These are phyloP conservation scores for Phytophthora sansomeana DNA, from an alignment of 352 stramenopile genomes.

Conservation along the genomic window DNA sequence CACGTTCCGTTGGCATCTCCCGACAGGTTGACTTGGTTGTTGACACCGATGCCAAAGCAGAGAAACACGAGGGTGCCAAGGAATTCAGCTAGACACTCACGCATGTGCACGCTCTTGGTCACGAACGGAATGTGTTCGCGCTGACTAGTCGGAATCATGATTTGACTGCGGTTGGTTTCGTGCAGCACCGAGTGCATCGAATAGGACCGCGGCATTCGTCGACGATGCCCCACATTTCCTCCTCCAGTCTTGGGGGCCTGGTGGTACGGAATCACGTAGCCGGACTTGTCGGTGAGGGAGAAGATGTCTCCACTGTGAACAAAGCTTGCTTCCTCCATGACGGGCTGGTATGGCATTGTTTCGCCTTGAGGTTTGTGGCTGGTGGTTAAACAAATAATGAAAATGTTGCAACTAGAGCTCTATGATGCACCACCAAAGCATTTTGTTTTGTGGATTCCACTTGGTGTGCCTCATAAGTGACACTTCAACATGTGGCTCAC, in stretches of 20 bases:
- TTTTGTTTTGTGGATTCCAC: slow-evolving; percentile 13
- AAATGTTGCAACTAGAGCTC: background rate
- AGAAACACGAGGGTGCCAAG: no score
- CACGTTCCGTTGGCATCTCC: no score
- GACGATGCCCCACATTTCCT: slow-evolving; percentile 11
- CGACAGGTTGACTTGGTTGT: slow-evolving; percentile 49
- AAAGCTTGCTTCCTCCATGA: slow-evolving; percentile 34
- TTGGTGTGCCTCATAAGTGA: slow-evolving; percentile 12
- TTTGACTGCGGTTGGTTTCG: slow-evolving; percentile 38
- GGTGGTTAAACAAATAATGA: slow-evolving; percentile 24
- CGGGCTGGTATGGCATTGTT: background rate
- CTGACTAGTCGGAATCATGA: slow-evolving; percentile 8
- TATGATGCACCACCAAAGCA: no score
- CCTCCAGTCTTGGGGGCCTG: slow-evolving; percentile 10
- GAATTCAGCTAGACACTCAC: no score
- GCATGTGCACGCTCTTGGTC: slow-evolving; percentile 42
- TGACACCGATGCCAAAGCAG: no score
- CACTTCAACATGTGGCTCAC: slow-evolving; percentile 25
- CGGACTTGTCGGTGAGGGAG: slow-evolving; percentile 40
- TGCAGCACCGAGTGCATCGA: slow-evolving; percentile 28
- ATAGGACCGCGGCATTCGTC: slow-evolving; percentile 22
- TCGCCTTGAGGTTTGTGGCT: no score
- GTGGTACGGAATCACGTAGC: slow-evolving; percentile 25
- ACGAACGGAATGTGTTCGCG: slow-evolving; percentile 39
- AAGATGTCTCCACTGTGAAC: slow-evolving; percentile 36